Conservation (phyloP, 1,139 yeast genomes). For the Yamadazyma trypodendri region DNA sequence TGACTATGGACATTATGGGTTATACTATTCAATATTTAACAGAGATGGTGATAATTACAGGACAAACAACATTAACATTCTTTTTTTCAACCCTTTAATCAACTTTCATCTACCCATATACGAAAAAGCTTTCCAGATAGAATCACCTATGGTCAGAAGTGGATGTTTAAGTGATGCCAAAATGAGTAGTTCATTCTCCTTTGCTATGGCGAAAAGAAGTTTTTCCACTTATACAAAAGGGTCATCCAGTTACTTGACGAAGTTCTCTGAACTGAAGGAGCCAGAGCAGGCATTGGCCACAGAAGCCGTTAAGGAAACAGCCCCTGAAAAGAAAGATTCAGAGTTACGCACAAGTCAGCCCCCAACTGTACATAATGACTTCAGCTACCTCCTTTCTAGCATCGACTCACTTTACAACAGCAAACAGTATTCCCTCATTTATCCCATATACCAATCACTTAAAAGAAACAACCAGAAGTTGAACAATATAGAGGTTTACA, state of each 20-base stretch:
- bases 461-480: constrained; percentile 35
- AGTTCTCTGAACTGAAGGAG: not conserved
- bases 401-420: constrained; percentile 13
- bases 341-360: not conserved
- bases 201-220: constrained; percentile 10
- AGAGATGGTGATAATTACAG: constrained; percentile 31
- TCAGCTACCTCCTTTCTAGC: constrained; percentile 4
- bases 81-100: constrained; percentile 14
- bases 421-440: constrained; percentile 32
- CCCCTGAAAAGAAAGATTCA: not conserved
- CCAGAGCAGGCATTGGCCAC: not conserved
- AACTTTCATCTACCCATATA: constrained; percentile 4
- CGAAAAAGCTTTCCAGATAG: constrained; percentile 19
- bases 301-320: not conserved
- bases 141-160: constrained; percentile 27
- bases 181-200: constrained; percentile 18
- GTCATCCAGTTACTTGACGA: not conserved
- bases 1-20: constrained; percentile 45
- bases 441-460: constrained; percentile 44
- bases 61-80: constrained; percentile 12
- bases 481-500: constrained; percentile 35
- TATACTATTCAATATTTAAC: constrained; percentile 43
- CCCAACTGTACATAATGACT: not conserved
- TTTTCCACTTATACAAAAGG: constrained; percentile 8
- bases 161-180: constrained; percentile 10